Evolutionary conservation across 176 grass and related monocot species (phyloP).

Genomic region (Dendrocalamus sinicus): DNA sequence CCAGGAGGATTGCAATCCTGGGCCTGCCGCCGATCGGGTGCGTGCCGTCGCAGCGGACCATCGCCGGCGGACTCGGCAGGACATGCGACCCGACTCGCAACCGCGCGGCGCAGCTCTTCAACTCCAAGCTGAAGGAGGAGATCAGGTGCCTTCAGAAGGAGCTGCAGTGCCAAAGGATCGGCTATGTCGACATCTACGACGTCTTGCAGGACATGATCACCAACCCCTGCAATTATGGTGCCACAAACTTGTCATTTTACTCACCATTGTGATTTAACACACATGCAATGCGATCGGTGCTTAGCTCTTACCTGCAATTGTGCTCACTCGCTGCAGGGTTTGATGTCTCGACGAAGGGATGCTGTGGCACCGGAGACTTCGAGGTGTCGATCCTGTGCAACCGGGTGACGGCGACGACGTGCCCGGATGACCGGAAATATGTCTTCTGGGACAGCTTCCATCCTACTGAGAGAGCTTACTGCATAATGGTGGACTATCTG

Average conservation of each 20-base stretch:
- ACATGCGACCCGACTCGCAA: conserved; percentile 42
- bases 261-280: not conserved
- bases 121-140: conserved; percentile 38
- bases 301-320: not conserved
- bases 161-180: conserved; percentile 29
- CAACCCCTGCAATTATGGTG: conserved; percentile 47
- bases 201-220: conserved; percentile 49
- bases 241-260: not conserved
- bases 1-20: conserved; percentile 47
- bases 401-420: conserved; percentile 49
- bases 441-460: conserved; percentile 62
- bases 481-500: conserved; percentile 48
- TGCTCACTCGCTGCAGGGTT: conserved; percentile 33
- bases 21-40: conserved; percentile 57
- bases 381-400: conserved; percentile 51
- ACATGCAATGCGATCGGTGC: not conserved
- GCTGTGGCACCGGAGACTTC: conserved; percentile 44
- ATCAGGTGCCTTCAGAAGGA: not conserved
- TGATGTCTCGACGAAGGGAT: conserved; percentile 47
- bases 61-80: conserved; percentile 21
- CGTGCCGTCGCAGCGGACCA: conserved; percentile 44
- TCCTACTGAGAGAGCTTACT: conserved; percentile 39
- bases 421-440: conserved; percentile 44
- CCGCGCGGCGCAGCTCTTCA: conserved; percentile 45
- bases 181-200: conserved; percentile 58